Base-by-base conservation (phyloP, 192 early-diverging fungal species). In the Cladochytrium replicatum region DNA sequence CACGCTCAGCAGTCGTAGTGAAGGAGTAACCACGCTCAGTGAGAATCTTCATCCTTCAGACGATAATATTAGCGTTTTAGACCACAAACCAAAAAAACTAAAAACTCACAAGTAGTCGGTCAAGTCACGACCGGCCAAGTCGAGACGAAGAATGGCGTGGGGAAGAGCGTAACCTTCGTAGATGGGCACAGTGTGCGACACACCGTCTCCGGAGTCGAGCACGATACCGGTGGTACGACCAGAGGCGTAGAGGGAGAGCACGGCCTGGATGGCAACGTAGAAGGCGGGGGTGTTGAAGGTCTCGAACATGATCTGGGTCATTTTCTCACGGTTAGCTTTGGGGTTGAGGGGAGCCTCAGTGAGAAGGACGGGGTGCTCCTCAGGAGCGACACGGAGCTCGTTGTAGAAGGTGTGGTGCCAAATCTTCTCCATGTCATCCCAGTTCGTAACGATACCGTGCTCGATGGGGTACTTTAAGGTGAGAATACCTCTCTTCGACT, bases 361-460 rank as follows among this genome's bases (percentile, higher is more conserved):
- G 30, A 75, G 64, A 27, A 78, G 58, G 26, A 78, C 62, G 42
- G 76, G 74, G 62, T 77, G 76, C 54, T 79, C 74, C 66, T 79
- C 74, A 34, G 77, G 74, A n/a, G 74, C 67, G 27, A 79, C 77
- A 57, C 74, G 77, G 24, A 79, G 70, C 48, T 79, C 74, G 47
- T 79, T 79, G 71, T 78, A 70, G 60, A 77, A 77, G 45, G 72
- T 69, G 67, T 75, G 73, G 60, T 75, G 72, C 74, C 77, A 79
- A 47, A 79, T 77, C 61, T 78, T 78, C 46, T 80, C 77, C 77
- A 80, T 80, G 55, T 80, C 77, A 40, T 80, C 77, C 77, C 77
- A 80, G 75, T 80, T 80, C 54, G 58, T 74, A 25, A 80, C 71
- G 55, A 77, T 77, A 45, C 77, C 77, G 66, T 75, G 68, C 58